Evolutionary conservation across 495 filamentous ascomycete species (phyloP), one percentile per base, ranked within the genome.

Genomic region (Diplogelasinospora grovesii): DNA sequence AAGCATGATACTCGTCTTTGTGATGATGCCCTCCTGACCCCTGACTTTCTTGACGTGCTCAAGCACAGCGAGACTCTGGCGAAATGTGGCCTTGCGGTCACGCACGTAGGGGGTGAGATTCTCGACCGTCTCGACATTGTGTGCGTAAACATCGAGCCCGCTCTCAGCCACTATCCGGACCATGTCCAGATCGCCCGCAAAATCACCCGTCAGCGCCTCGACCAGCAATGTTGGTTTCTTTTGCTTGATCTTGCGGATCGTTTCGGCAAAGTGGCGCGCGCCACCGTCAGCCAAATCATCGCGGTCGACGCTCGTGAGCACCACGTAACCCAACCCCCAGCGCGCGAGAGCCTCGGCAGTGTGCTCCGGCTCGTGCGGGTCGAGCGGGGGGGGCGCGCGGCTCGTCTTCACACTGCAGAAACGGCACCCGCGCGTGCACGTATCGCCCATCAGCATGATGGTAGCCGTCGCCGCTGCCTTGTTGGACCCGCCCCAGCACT

Each of bases 381-480:
- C 92, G 22, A 97, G 76, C 18, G 92, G 86, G 7, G 81, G 64
- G 3, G 93, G 93, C 0, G 67, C 60, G 27, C 83, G 79, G 16
- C 63, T 77, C 0, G 92, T 98, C 77, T 96, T 96, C 33, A 98
- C 92, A 43, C 78, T 83, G 72, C 92, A 98, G 73, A 98, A 98
- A 28, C 93, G 79, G 63, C 92, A 98, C 15, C 92, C 92, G 20
- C 92, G 81, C 7, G 92, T 98, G 65, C 92, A 98, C 5, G 92
- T 96, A 56, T 98, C 92, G 47, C 92, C 92, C 90, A 97, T 96
- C 5, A 97, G 71, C 93, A 98, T 97, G 66, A 98, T 97, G 7
- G 92, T 98, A 0, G 93, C 92, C 19, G 92, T 98, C 1, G 93
- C 93, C 16, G 86, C 81, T 34, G 80, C 76, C 66, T 95, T 95